Evolutionary conservation across 495 filamentous ascomycete genomes (phyloP).

Genomic region (Friedmanniomyces endolithicus): DNA sequence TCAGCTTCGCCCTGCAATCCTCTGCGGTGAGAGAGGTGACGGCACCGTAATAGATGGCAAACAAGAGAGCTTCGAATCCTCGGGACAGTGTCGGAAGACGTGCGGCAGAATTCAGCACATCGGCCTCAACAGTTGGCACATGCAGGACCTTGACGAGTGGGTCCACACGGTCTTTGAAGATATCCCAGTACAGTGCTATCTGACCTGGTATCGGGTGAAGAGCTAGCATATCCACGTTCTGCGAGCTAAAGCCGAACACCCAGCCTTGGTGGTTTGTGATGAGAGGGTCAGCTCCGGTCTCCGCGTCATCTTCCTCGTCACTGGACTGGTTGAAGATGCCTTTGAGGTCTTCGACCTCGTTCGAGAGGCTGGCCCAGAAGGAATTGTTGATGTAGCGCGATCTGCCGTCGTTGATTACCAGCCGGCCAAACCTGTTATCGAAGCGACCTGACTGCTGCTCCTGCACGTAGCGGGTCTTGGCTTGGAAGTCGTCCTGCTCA

Average conservation of each 20-base stretch:
- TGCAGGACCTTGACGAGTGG: constrained; percentile 58
- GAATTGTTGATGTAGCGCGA: constrained; percentile 79
- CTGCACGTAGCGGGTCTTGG: constrained; percentile 25
- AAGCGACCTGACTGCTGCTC: constrained; percentile 28
- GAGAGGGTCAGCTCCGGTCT: constrained; percentile 26
- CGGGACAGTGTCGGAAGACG: constrained; percentile 25
- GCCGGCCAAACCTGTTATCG: constrained; percentile 48
- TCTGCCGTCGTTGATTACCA: constrained; percentile 69
- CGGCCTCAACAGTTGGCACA: constrained; percentile 29
- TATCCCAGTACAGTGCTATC: constrained; percentile 33
- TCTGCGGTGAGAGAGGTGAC: constrained; percentile 52
- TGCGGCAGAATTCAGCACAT: constrained; percentile 22
- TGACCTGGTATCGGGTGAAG: constrained; percentile 29
- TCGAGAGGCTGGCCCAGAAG: constrained; percentile 79
- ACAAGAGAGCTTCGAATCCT: constrained; percentile 54
- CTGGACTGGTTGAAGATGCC: constrained; percentile 56
- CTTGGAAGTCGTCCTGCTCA: constrained; percentile 1
- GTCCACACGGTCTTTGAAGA: constrained; percentile 43
- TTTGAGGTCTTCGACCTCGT: constrained; percentile 66
- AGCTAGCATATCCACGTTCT: constrained; percentile 25
- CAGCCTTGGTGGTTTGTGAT: constrained; percentile 46
- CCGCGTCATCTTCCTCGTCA: constrained; percentile 56
- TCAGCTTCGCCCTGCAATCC: constrained; percentile 43
- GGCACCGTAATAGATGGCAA: constrained; percentile 65
- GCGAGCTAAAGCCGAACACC: constrained; percentile 42